Conservation (phyloP, 1,284 basidiomycete genomes). For the Trichosporon sp. region DNA sequence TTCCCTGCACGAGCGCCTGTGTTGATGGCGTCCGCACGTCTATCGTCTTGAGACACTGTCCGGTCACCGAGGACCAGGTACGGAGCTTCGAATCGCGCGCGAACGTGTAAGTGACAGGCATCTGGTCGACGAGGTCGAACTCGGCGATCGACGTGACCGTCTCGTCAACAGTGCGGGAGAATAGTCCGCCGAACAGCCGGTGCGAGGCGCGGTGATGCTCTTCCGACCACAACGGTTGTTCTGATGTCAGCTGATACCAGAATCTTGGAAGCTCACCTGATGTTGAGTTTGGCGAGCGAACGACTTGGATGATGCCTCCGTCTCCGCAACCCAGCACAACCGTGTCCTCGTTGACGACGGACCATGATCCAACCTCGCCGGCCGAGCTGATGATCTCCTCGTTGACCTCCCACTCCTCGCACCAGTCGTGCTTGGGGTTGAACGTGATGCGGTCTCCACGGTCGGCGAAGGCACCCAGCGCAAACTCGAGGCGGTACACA, state of each 20-base stretch:
- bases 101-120: constrained; percentile 70
- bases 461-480: constrained; percentile 36
- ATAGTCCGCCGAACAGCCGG: constrained; percentile 34
- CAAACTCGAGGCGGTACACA: constrained; percentile 69
- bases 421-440: constrained; percentile 32
- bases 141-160: constrained; percentile 34
- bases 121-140: constrained; percentile 48
- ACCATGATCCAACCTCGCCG: constrained; percentile 52
- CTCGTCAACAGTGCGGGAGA: constrained; percentile 34
- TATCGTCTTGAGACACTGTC: constrained; percentile 40
- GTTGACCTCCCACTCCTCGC: constrained; percentile 36
- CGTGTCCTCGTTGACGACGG: constrained; percentile 64
- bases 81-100: constrained; percentile 80
- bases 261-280: constrained; percentile 22
- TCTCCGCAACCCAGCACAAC: constrained; percentile 62
- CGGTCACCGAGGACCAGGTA: constrained; percentile 57
- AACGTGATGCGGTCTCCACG: constrained; percentile 28
- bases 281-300: constrained; percentile 38
- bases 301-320: constrained; percentile 67
- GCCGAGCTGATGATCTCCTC: constrained; percentile 25
- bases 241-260: constrained; percentile 9
- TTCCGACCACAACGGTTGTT: constrained; percentile 29
- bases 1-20: constrained; percentile 6
- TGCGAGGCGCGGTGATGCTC: constrained; percentile 34
- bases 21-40: constrained; percentile 33